phyloP scores from a whole-genome alignment of 495 filamentous ascomycete genomes.

The Articulospora tetracladia region DNA sequence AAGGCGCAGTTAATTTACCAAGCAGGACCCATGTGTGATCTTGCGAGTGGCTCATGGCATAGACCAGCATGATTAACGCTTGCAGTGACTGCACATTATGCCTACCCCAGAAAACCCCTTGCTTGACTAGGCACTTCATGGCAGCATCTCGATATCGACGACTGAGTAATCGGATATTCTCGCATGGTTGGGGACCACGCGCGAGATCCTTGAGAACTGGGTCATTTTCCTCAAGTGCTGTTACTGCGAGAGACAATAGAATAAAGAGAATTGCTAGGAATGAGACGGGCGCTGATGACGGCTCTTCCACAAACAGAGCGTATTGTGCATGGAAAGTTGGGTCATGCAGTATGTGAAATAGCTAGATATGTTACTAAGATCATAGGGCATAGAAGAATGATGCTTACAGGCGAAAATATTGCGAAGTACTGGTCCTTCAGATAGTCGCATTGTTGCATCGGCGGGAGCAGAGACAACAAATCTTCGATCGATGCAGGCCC shows the following conservation, averaged over 20 bases:
- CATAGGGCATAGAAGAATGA: no score
- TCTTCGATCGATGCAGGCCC: not conserved
- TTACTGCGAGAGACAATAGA: slow-evolving; percentile 40
- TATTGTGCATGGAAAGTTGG: slow-evolving; percentile 45
- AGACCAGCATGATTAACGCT: slow-evolving; percentile 40
- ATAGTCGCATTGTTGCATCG: slow-evolving; percentile 14
- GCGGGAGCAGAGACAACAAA: slow-evolving; percentile 6
- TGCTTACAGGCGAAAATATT: slow-evolving; percentile 5
- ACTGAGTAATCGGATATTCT: slow-evolving; percentile 39
- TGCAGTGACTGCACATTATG: slow-evolving; percentile 46
- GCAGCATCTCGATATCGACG: slow-evolving; percentile 43
- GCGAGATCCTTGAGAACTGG: slow-evolving; percentile 39
- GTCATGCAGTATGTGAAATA: slow-evolving; percentile 40
- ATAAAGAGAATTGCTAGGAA: slow-evolving; percentile 44
- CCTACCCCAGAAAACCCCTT: slow-evolving; percentile 39
- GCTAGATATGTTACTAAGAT: not conserved
- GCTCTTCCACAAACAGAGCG: slow-evolving; percentile 40
- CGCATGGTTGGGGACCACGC: slow-evolving; percentile 36
- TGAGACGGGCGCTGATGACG: slow-evolving; percentile 34
- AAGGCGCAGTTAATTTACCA: no score
- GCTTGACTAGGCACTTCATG: slow-evolving; percentile 37
- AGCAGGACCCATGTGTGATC: slow-evolving; percentile 35
- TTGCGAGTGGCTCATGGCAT: slow-evolving; percentile 39
- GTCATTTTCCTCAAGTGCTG: slow-evolving; percentile 41
- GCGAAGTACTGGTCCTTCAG: slow-evolving; percentile 9